Base-by-base conservation (phyloP, 257 asterid species). In the Haberlea rhodopensis region DNA sequence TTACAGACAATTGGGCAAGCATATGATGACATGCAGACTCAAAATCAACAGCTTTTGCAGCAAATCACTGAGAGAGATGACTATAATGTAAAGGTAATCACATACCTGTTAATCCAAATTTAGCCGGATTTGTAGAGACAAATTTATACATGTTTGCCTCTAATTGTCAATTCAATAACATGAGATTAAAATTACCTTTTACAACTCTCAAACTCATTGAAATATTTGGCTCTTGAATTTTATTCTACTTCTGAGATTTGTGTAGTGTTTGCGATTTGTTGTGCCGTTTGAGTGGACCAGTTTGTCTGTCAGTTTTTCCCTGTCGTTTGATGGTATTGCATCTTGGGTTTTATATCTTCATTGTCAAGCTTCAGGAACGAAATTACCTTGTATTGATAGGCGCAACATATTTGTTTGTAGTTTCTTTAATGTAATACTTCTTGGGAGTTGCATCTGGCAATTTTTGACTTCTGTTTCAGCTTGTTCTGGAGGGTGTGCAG, bases 1-100 rank as follows among this genome's bases (percentile, higher is more conserved):
- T 59, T 73, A 68, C 85, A 94, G 99, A 94, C 97, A 40, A 94
- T 94, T 72, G 97, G 95, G 67, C 95, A 86, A 77, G 99, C 96
- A 60, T 94, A 94, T 59, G 99, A 86, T 78, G 99, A 94, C 72
- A 94, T 94, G 95, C 99, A 94, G 73, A 77, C 88, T 73, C 99
- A 94, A 73, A 94, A 90, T 69, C 99, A 94, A 64, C 96, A 94
- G 76, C 95, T 90, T 61, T 82, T 94, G 87, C 95, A 86, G 77
- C 96, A 94, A 81, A 80, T 94, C 68, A 82, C 96, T 1, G 99
- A 94, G 81, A 81, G 97, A 69, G 99, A 94, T 79, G 99, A 90
- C 73, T 94, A 86, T 67, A 94, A 90, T 71, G 79, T 90, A 16
- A 90, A 90, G 96, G 97, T 90, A 60, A 64, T 58, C 31, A 60